A percentile compares a stretch with the other conserved stretches of the same genome.
phyloP scores from a whole-genome alignment of 2,329 filamentous ascomycete species.

The Hymenoscyphus fructigenus region DNA sequence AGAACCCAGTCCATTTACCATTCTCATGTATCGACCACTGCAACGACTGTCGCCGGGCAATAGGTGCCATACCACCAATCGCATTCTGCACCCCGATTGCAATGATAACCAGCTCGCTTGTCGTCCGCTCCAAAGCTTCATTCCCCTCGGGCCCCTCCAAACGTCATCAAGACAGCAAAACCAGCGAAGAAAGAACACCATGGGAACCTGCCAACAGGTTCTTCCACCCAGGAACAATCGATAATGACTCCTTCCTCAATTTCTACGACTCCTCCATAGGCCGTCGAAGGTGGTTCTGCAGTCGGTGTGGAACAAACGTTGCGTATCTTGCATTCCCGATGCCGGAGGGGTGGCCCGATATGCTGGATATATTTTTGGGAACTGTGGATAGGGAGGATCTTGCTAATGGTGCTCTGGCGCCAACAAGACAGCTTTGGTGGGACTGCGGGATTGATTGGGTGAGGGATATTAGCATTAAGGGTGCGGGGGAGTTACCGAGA shows the following conservation, averaged over 20 bases:
- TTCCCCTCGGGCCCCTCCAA: neutral
- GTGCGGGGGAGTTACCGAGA: neutral
- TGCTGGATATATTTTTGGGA: slow-evolving; percentile 10
- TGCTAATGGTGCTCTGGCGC: neutral
- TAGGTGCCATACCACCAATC: neutral
- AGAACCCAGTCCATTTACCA: neutral
- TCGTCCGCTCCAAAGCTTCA: neutral
- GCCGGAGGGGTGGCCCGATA: neutral
- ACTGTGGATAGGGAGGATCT: slow-evolving; percentile 7
- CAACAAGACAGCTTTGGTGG: slow-evolving; percentile 11
- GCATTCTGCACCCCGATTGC: slow-evolving; percentile 1
- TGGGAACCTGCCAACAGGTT: neutral
- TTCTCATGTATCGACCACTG: slow-evolving; percentile 8
- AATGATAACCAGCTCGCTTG: neutral
- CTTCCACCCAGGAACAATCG: slow-evolving; percentile 3
- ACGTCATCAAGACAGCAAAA: neutral
- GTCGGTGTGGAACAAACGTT: slow-evolving; percentile 7
- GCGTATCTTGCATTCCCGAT: slow-evolving; percentile 8
- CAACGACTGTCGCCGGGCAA: slow-evolving; percentile 7
- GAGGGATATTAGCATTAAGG: neutral
- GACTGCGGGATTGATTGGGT: slow-evolving; percentile 8
- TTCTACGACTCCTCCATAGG: slow-evolving; percentile 2
- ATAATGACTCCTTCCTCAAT: neutral
- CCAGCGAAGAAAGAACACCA: neutral
- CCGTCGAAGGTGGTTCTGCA: slow-evolving; percentile 2